Evolutionary conservation across 495 filamentous ascomycete genomes (phyloP), one percentile per base, ranked within the genome.

Genomic region (Pyrenula massariospora): DNA sequence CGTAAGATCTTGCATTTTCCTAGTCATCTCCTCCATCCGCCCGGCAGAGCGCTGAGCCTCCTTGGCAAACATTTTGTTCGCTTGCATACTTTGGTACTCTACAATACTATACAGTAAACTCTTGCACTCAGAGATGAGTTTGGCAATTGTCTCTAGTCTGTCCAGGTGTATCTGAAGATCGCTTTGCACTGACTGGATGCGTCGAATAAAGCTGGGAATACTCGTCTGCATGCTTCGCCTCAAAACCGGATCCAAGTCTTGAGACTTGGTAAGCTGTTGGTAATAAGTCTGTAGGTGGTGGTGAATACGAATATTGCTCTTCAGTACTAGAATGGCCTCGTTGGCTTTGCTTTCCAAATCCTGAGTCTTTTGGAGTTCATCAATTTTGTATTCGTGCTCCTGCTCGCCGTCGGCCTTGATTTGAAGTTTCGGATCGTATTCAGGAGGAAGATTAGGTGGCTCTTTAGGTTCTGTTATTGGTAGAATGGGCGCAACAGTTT

Each of bases 351-450:
- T 66, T 42, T 69, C 65, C 21, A 65, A 58, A 22, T 59, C 57
- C 55, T 68, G 69, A 12, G 72, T 59, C 24, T 59, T 36, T 54
- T 75, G 72, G 2, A 73, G 60, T 48, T 69, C 63, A n/a, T 56
- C 50, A 56, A 71, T 67, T 3, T 61, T 59, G 55, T 70, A 68
- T 1, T 57, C 31, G 15, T 42, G 31, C 31, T 56, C 22, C 19
- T 52, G 50, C 19, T 52, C 19, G 5, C 11, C 50, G 8, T 8
- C 31, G 31, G 5, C 31, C 15, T 42, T 42, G 5, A 42, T 15
- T 42, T 42, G 31, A 42, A 42, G 31, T 15, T 42, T 42, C 8
- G 31, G 31, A 42, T 42, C 31, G 15, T 42, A 42, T 15, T 42
- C 31, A 42, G 50, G 50, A 21, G 50, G 50, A 52, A 42, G 31